These are phyloP conservation scores for Candida qinlingensis DNA, from an alignment of 805 yeast species.

Conservation along the genomic window DNA sequence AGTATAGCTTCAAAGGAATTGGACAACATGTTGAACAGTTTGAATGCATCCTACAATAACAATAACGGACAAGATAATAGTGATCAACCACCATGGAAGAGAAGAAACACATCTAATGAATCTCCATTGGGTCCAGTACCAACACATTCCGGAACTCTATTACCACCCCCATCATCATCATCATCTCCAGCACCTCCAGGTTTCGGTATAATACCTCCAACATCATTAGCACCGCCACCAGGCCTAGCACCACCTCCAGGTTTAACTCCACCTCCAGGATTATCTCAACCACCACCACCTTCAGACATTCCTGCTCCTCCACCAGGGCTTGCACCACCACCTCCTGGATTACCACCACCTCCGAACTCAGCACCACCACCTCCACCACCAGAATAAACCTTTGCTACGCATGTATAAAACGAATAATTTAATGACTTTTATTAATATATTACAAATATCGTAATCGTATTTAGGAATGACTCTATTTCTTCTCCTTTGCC, in stretches of 20 bases:
- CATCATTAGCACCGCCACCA: slow-evolving; percentile 24
- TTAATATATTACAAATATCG: no score
- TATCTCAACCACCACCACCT: slow-evolving; percentile 2
- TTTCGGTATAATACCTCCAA: slow-evolving; percentile 25
- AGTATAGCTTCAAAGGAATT: slow-evolving; percentile 37
- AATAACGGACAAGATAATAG: not conserved
- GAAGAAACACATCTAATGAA: slow-evolving; percentile 7
- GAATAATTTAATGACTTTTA: no score
- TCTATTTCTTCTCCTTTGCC: slow-evolving; percentile 28
- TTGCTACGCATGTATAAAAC: no score
- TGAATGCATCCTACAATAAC: slow-evolving; percentile 29
- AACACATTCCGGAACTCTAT: not conserved
- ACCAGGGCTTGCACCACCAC: slow-evolving; percentile 6
- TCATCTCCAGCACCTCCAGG: slow-evolving; percentile 9
- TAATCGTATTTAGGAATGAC: no score
- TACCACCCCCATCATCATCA: slow-evolving; percentile 21
- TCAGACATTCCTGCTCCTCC: slow-evolving; percentile 5
- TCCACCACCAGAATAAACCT: not conserved
- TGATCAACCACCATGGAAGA: slow-evolving; percentile 9
- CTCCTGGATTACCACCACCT: slow-evolving; percentile 8
- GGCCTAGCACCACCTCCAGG: slow-evolving; percentile 8
- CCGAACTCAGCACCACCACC: slow-evolving; percentile 5
- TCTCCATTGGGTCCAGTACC: slow-evolving; percentile 6
- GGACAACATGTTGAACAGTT: slow-evolving; percentile 45
- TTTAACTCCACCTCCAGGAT: slow-evolving; percentile 3